Evolutionary conservation across 805 yeast species (phyloP).

Genomic region (Metschnikowia arizonensis): DNA sequence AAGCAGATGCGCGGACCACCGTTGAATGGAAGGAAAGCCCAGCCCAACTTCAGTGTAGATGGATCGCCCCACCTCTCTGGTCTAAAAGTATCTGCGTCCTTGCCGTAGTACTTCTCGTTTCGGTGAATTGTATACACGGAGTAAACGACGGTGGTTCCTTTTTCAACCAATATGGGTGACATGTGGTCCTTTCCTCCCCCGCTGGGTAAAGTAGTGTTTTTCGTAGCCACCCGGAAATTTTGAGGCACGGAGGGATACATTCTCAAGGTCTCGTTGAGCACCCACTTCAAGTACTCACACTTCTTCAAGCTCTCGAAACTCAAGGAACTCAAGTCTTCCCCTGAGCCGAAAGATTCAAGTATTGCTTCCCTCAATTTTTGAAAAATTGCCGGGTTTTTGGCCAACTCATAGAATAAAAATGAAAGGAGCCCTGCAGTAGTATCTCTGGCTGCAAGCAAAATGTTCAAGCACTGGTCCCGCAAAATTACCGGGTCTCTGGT

Average conservation of each 20-base stretch:
- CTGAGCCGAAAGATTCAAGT: slow-evolving; percentile 28
- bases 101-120: slow-evolving; percentile 34
- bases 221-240: slow-evolving; percentile 44
- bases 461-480: slow-evolving; percentile 49
- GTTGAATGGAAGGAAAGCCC: slow-evolving; percentile 23
- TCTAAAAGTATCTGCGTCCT: slow-evolving; percentile 40
- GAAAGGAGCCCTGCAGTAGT: slow-evolving; percentile 51
- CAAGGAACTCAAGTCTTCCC: slow-evolving; percentile 35
- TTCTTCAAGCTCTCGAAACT: slow-evolving; percentile 48
- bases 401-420: slow-evolving; percentile 43
- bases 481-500: slow-evolving; percentile 45
- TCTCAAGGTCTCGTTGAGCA: slow-evolving; percentile 47
- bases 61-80: slow-evolving; percentile 48
- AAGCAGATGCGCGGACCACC: slow-evolving; percentile 25
- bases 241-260: slow-evolving; percentile 50
- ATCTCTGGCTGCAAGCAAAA: slow-evolving; percentile 52
- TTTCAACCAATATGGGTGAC: slow-evolving; percentile 38
- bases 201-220: slow-evolving; percentile 45
- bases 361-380: slow-evolving; percentile 37
- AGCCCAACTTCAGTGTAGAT: slow-evolving; percentile 16
- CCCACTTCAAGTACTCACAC: slow-evolving; percentile 44
- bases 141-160: slow-evolving; percentile 42
- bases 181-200: slow-evolving; percentile 45
- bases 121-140: slow-evolving; percentile 42
- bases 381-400: slow-evolving; percentile 39